Evolutionary conservation across 202 grass and related monocot genomes (phyloP).

Genomic region (Carex sylvatica): DNA sequence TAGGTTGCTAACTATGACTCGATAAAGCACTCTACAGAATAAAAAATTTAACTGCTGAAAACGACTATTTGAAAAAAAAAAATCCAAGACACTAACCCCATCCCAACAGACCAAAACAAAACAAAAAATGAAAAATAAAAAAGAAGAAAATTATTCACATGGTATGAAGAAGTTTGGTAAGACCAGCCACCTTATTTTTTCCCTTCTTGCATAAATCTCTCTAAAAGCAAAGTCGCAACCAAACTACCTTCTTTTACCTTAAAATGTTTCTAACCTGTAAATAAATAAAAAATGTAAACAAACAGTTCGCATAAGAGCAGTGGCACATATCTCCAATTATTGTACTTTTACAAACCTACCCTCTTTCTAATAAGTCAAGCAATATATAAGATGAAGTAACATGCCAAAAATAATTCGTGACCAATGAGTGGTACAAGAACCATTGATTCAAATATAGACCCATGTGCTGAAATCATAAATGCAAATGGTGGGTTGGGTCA

Average conservation of each 20-base stretch:
- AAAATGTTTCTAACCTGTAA: constrained; percentile 20
- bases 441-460: neutral
- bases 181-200: neutral
- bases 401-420: neutral
- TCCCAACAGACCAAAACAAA: neutral
- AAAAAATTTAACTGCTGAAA: constrained; percentile 8
- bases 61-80: constrained; percentile 1
- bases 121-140: neutral
- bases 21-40: constrained; percentile 15
- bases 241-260: neutral
- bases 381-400: neutral
- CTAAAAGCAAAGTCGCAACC: constrained; percentile 2
- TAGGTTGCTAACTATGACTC: constrained; percentile 6
- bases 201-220: neutral
- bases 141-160: constrained; percentile 25
- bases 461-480: neutral
- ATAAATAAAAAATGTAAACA: neutral
- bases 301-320: neutral
- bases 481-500: neutral
- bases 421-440: neutral
- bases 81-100: neutral
- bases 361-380: neutral
- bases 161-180: constrained; percentile 20
- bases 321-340: neutral
- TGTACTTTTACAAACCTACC: neutral